A percentile compares a stretch with the other conserved stretches of the same genome.
Conservation (phyloP, 1,139 yeast species). For the Taiozyma sp. region DNA sequence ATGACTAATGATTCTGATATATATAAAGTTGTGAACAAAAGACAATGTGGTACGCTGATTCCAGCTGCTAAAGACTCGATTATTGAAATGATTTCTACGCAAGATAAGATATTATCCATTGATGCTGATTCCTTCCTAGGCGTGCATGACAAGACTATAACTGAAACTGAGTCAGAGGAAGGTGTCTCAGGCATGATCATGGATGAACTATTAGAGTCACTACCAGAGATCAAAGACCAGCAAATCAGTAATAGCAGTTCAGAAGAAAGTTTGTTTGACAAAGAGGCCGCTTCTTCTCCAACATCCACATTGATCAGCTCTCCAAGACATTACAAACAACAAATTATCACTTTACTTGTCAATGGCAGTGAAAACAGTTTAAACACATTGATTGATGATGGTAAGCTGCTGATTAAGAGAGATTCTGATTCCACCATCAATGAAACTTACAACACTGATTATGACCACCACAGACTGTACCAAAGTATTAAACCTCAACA, state of each 20-base stretch:
- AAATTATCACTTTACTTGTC: slow-evolving; percentile 12
- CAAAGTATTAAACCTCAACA: background rate
- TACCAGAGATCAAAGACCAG: slow-evolving; percentile 7
- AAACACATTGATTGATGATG: slow-evolving; percentile 8
- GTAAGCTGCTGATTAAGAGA: slow-evolving; percentile 7
- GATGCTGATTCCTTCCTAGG: slow-evolving; percentile 55
- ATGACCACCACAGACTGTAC: background rate
- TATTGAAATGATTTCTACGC: slow-evolving; percentile 31
- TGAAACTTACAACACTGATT: slow-evolving; percentile 1
- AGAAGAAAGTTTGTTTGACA: slow-evolving; percentile 11
- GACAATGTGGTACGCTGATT: slow-evolving; percentile 58
- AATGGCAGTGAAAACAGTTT: slow-evolving; percentile 16
- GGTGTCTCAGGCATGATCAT: slow-evolving; percentile 17
- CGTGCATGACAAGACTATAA: slow-evolving; percentile 34
- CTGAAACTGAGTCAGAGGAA: slow-evolving; percentile 16
- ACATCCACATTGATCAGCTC: slow-evolving; percentile 9
- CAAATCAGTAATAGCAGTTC: slow-evolving; percentile 1
- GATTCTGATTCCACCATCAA: slow-evolving; percentile 16
- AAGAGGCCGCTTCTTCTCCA: slow-evolving; percentile 1
- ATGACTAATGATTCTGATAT: slow-evolving; percentile 22
- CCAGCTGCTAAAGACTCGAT: slow-evolving; percentile 54
- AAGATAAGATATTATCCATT: slow-evolving; percentile 41
- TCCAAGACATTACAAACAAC: slow-evolving; percentile 10
- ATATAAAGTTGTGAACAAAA: slow-evolving; percentile 33
- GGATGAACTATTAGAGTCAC: slow-evolving; percentile 17